phyloP scores from a whole-genome alignment of 495 filamentous ascomycete genomes.

The Aspergillus avenaceus region DNA sequence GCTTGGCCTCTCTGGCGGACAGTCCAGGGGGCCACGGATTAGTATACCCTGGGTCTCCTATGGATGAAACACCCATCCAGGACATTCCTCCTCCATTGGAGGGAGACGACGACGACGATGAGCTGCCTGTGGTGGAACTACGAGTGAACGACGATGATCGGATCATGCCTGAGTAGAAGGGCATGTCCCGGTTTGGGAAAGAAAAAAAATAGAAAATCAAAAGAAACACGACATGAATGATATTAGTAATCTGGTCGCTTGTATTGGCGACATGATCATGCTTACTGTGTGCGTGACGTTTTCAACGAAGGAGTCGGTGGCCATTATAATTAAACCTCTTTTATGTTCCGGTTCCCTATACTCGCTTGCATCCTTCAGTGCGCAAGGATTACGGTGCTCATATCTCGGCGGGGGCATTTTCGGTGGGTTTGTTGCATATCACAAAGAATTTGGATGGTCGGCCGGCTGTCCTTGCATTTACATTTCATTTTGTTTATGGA shows the following conservation, averaged over 20 bases:
- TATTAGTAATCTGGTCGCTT: not conserved
- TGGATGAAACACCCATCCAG: constrained; percentile 31
- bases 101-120: constrained; percentile 34
- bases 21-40: constrained; percentile 23
- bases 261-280: not conserved
- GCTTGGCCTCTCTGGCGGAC: constrained; percentile 29
- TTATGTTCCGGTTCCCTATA: not conserved
- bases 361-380: not conserved
- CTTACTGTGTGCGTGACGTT: not conserved
- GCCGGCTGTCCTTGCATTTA: constrained; percentile 3
- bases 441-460: constrained; percentile 1
- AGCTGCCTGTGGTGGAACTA: constrained; percentile 45
- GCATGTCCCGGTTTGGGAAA: not conserved
- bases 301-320: not conserved
- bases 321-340: constrained; percentile 3
- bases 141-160: constrained; percentile 37
- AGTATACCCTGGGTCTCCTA: constrained; percentile 23
- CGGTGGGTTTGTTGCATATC: constrained; percentile 1
- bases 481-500: constrained; percentile 2
- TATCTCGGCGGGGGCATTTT: not conserved
- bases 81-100: constrained; percentile 31
- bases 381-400: not conserved
- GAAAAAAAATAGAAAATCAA: too few species aligned
- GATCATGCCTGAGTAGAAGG: constrained; percentile 19
- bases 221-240: constrained; percentile 14